These are phyloP conservation scores for Cyclotella kingstonii DNA, from an alignment of 108 stramenopile genomes.

Conservation along the genomic window DNA sequence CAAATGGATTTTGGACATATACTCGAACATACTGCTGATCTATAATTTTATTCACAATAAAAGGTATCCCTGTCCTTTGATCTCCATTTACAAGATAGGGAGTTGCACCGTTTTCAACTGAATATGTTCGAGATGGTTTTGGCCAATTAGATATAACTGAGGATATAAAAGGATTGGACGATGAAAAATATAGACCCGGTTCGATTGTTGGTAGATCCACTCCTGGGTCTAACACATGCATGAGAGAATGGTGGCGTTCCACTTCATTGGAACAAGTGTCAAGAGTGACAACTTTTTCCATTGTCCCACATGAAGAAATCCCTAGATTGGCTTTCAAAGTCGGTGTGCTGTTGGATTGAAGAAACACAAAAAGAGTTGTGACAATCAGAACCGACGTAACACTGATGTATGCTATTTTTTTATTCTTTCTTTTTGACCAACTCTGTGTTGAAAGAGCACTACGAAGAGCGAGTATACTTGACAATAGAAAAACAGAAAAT, in stretches of 20 bases:
- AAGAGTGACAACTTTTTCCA: not conserved
- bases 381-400: not conserved
- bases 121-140: conserved; percentile 50
- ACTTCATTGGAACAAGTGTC: not conserved
- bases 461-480: conserved; percentile 31
- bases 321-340: conserved; percentile 4
- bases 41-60: conserved; percentile 53
- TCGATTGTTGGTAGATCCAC: conserved; percentile 46
- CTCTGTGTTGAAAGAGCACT: too few relatives aligned
- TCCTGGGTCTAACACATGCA: conserved; percentile 15
- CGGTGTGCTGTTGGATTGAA: conserved; percentile 21
- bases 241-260: conserved; percentile 3
- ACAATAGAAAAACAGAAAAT: conserved; percentile 29
- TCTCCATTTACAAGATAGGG: conserved; percentile 83
- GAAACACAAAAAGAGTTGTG: conserved; percentile 26
- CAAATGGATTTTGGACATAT: conserved; percentile 49
- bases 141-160: conserved; percentile 63
- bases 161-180: conserved; percentile 44
- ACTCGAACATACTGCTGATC: conserved; percentile 53
- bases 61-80: conserved; percentile 78
- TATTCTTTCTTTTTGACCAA: not conserved
- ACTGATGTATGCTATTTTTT: conserved; percentile 17
- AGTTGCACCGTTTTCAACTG: conserved; percentile 52
- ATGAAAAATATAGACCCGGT: conserved; percentile 66
- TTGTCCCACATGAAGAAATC: not conserved